Percentiles rank a stretch among this genome's conserved stretches.
These are phyloP conservation scores for Nephelium lappaceum DNA, from an alignment of 345 rosid species.

Conservation along the genomic window DNA sequence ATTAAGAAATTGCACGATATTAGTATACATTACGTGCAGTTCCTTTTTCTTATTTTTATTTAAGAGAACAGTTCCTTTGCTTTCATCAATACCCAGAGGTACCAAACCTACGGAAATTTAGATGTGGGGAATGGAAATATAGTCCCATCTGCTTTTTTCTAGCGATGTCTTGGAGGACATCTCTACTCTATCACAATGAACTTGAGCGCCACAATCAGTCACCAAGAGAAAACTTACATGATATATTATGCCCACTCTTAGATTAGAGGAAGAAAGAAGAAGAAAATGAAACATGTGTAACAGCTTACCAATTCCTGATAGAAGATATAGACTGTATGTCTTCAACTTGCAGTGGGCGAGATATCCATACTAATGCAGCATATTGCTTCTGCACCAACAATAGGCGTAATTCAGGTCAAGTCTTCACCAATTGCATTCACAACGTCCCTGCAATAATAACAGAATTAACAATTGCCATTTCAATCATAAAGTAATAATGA, in stretches of 20 bases:
- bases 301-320: conserved; percentile 62
- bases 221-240: background rate
- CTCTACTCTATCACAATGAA: background rate
- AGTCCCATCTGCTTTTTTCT: too few relatives aligned
- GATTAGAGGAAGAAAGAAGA: background rate
- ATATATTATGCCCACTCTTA: background rate
- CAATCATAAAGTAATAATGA: conserved; percentile 24
- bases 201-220: background rate
- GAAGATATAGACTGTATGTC: conserved; percentile 60
- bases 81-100: too few relatives aligned
- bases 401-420: conserved; percentile 5
- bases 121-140: too few relatives aligned
- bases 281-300: conserved; percentile 4
- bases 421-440: background rate
- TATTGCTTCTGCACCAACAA: conserved; percentile 78
- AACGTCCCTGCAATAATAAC: background rate
- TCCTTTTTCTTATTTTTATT: background rate
- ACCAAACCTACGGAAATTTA: too few relatives aligned
- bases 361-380: conserved; percentile 91
- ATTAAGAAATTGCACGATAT: background rate
- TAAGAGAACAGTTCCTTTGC: background rate
- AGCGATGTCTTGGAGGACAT: too few relatives aligned
- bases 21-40: background rate
- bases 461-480: background rate
- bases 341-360: conserved; percentile 78